Conservation (phyloP, 2,329 filamentous ascomycete genomes). For the Exophiala aquamarina region DNA sequence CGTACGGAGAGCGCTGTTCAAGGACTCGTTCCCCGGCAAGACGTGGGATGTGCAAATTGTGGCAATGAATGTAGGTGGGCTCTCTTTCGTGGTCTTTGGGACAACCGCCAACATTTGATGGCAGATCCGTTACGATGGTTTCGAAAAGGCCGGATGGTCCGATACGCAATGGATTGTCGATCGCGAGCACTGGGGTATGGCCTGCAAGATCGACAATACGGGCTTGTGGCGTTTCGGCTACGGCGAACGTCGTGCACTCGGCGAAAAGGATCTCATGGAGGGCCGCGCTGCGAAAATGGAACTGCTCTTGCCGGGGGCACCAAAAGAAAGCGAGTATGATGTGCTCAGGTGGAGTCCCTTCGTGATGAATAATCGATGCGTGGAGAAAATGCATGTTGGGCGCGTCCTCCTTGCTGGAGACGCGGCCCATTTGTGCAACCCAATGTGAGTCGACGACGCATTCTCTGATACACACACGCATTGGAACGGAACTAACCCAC, state of each 20-base stretch:
- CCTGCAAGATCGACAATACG: constrained; percentile 57
- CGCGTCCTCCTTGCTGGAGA: constrained; percentile 59
- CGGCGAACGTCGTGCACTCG: constrained; percentile 56
- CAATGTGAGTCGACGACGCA: constrained; percentile 4
- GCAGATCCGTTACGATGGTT: constrained; percentile 8
- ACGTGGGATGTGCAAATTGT: constrained; percentile 14
- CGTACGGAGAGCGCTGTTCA: constrained; percentile 33
- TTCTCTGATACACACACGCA: not conserved
- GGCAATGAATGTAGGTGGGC: constrained; percentile 9
- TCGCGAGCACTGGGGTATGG: constrained; percentile 63
- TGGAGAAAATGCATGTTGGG: constrained; percentile 56
- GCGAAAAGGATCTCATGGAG: constrained; percentile 51
- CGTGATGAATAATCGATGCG: constrained; percentile 61
- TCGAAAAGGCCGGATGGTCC: constrained; percentile 13
- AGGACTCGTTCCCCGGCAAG: constrained; percentile 7
- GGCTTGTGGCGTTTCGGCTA: constrained; percentile 65
- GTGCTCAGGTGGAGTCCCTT: constrained; percentile 59
- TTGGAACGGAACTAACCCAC: not conserved
- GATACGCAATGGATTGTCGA: constrained; percentile 55
- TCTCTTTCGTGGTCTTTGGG: not conserved
- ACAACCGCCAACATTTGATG: not conserved
- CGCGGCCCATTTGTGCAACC: constrained; percentile 50
- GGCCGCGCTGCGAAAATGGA: constrained; percentile 57
- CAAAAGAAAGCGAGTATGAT: constrained; percentile 58
- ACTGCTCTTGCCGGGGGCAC: constrained; percentile 58